A percentile compares a stretch with the other conserved stretches of the same genome.
phyloP scores from a whole-genome alignment of 2,329 filamentous ascomycete species.

The Fonsecaea pedrosoi region DNA sequence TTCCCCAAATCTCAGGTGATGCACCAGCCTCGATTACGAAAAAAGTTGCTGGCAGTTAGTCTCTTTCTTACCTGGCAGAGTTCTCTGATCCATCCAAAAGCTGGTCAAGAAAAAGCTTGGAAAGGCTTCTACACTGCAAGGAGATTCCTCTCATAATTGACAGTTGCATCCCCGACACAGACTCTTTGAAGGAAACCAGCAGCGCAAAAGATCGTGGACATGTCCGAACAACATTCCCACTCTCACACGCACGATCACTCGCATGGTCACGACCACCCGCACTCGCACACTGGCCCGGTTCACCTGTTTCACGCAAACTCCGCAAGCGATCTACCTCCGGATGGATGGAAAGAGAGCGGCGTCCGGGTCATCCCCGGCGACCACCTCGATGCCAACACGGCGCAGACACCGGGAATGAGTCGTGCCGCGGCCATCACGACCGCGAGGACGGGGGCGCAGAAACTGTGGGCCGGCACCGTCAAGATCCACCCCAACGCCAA shows the following conservation, averaged over 20 bases:
- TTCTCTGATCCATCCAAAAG: background rate
- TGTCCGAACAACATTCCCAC: slow-evolving; percentile 23
- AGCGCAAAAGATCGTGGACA: slow-evolving; percentile 8
- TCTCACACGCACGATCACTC: slow-evolving; percentile 25
- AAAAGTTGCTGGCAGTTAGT: background rate
- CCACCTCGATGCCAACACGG: slow-evolving; percentile 51
- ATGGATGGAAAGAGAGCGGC: slow-evolving; percentile 50
- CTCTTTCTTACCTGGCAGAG: background rate
- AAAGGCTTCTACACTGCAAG: background rate
- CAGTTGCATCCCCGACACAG: too few species aligned
- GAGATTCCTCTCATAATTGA: background rate
- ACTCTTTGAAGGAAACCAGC: background rate
- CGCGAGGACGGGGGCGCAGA: slow-evolving; percentile 53
- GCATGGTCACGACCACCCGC: slow-evolving; percentile 27
- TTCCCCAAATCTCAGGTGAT: slow-evolving; percentile 5
- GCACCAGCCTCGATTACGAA: background rate
- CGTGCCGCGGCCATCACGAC: slow-evolving; percentile 55
- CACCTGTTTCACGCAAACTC: slow-evolving; percentile 36
- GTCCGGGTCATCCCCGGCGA: slow-evolving; percentile 53
- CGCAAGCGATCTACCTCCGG: slow-evolving; percentile 32
- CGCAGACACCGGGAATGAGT: slow-evolving; percentile 54
- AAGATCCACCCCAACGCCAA: slow-evolving; percentile 54
- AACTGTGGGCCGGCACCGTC: slow-evolving; percentile 56
- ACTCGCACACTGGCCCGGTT: slow-evolving; percentile 19
- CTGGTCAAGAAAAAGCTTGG: background rate